phyloP scores from a whole-genome alignment of 257 asterid genomes.

The Solanum lycopersicoides region DNA sequence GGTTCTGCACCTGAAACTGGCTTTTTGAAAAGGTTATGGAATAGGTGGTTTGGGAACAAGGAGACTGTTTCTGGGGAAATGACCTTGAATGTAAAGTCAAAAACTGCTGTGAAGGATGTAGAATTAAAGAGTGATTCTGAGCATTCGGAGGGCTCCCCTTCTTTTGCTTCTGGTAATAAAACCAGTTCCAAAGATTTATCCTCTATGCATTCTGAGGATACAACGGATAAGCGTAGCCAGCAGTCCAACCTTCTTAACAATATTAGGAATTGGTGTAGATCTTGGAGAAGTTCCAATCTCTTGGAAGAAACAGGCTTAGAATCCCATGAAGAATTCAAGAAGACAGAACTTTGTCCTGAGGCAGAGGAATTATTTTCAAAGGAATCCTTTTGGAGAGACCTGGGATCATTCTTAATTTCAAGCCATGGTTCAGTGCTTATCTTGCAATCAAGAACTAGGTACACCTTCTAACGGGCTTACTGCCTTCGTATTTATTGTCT shows the following conservation, averaged over 20 bases:
- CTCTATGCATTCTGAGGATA: constrained; percentile 8
- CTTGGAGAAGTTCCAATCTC: constrained; percentile 23
- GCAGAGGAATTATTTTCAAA: constrained; percentile 27
- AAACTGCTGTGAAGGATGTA: constrained; percentile 10
- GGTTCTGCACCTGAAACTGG: constrained; percentile 29
- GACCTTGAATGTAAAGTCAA: constrained; percentile 11
- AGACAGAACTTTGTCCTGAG: constrained; percentile 2
- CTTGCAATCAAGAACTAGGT: constrained; percentile 62
- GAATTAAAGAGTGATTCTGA: constrained; percentile 8
- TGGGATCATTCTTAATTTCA: constrained; percentile 43
- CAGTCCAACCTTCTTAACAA: constrained; percentile 14
- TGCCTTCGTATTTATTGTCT: background rate
- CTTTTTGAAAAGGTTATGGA: constrained; percentile 35
- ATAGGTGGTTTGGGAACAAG: constrained; percentile 37
- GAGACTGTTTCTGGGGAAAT: constrained; percentile 8
- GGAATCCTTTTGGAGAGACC: constrained; percentile 62
- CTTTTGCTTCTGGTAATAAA: constrained; percentile 33
- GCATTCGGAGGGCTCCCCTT: constrained; percentile 10
- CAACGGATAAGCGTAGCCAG: constrained; percentile 9
- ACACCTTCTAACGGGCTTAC: background rate
- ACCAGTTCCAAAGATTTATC: constrained; percentile 3
- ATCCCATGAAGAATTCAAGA: constrained; percentile 13
- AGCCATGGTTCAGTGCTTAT: constrained; percentile 32
- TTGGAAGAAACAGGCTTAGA: constrained; percentile 14
- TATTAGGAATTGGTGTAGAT: constrained; percentile 25